Base-by-base conservation (phyloP, 2,329 filamentous ascomycete species). In the Cyphellophora attinorum region DNA sequence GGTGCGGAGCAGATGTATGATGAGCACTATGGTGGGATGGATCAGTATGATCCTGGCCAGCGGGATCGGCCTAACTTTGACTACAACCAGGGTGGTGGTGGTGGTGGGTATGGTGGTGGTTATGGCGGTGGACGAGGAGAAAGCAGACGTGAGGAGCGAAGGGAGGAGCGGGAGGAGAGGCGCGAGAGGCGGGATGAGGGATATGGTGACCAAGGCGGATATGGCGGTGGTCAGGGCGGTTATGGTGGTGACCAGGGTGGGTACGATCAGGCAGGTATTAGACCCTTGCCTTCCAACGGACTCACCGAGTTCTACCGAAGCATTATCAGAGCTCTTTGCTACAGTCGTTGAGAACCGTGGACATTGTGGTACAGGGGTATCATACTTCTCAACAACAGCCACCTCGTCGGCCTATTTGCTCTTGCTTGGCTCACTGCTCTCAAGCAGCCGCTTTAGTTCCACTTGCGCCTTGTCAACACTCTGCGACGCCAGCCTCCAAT, bases 1-100 rank as follows among this genome's bases (percentile, higher is more conserved):
- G 68, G 74, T 51, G 74, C 68, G 27, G 60, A 75, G 57, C 47
- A 68, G 27, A 60, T 80, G 53, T 81, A 81, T 52, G 70, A 80
- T 19, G 47, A 73, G 46, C 75, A 79, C 54, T 79, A 81, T 55
- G 64, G 67, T 30, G 47, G 52, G 19, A 49, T 49, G 29, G 62
- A 72, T 25, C 51, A 72, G 51, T 79, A 70, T 49, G 61, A 78
- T 57, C 74, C 74, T 21, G 50, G 51, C 37, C 48, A 52, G 39
- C 56, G 54, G 42, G 43, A 35, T 18, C 44, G 46, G 25, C 61
- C 55, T 31, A 47, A 55, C 32, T 55, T 58, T 44, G 43, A 51
- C 29, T 51, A 54, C 42, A 19, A 31, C 29, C 8, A n/a, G 21
- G n/a, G 21, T 8, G 21, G 21, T 8, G 21, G 21, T 25, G 21